A percentile compares a stretch with the other conserved stretches of the same genome.
Evolutionary conservation across 1,284 basidiomycete species (phyloP).

Genomic region (Inonotus obliquus): DNA sequence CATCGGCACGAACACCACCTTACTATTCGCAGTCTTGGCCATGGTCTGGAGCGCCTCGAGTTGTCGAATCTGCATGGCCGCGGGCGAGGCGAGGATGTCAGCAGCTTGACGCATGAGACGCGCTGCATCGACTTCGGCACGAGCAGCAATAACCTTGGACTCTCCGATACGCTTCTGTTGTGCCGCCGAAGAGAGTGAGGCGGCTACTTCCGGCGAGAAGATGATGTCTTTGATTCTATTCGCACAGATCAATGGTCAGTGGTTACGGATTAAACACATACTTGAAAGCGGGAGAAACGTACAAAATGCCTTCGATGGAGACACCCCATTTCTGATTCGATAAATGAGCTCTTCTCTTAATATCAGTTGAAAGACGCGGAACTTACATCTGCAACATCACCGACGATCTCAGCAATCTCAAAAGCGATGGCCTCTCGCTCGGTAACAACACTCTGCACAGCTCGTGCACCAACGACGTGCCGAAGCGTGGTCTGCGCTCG

Average conservation of each 20-base stretch:
- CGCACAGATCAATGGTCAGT: not conserved
- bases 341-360: slow-evolving; percentile 2
- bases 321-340: slow-evolving; percentile 80
- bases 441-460: slow-evolving; percentile 79
- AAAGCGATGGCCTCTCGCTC: slow-evolving; percentile 96
- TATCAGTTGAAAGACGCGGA: not conserved
- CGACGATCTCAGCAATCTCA: slow-evolving; percentile 93
- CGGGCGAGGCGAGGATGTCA: slow-evolving; percentile 87
- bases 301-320: slow-evolving; percentile 86
- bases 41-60: slow-evolving; percentile 80
- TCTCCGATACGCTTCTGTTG: slow-evolving; percentile 95
- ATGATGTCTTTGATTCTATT: slow-evolving; percentile 81
- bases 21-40: slow-evolving; percentile 73
- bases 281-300: not conserved
- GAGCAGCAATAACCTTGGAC: slow-evolving; percentile 92
- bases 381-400: slow-evolving; percentile 66
- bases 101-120: slow-evolving; percentile 93
- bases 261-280: not conserved
- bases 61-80: slow-evolving; percentile 96
- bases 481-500: slow-evolving; percentile 94
- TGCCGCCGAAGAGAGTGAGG: slow-evolving; percentile 88
- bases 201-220: slow-evolving; percentile 89
- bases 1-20: slow-evolving; percentile 95
- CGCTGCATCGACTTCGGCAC: slow-evolving; percentile 93
- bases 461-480: slow-evolving; percentile 90